These are phyloP conservation scores for Hippophae gyantsensis DNA, from an alignment of 306 rosid genomes.

Conservation along the genomic window DNA sequence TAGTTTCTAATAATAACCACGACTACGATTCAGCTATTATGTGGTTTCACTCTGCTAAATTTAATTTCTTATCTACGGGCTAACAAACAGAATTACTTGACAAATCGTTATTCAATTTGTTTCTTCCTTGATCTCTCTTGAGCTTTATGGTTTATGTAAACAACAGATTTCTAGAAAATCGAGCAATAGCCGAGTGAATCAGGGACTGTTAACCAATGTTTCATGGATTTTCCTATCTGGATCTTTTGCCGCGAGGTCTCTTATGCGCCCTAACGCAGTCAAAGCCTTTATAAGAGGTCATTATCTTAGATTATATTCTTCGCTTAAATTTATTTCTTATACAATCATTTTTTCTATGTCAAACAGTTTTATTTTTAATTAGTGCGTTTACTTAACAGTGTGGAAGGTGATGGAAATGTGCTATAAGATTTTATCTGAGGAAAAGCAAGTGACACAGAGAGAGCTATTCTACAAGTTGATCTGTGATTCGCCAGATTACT, in stretches of 20 bases:
- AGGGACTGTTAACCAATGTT: conserved; percentile 46
- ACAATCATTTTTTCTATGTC: conserved; percentile 1
- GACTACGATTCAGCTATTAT: not conserved
- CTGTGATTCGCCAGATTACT: conserved; percentile 58
- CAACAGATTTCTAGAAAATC: conserved; percentile 51
- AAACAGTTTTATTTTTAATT: conserved; percentile 6
- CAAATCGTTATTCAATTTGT: conserved; percentile 2
- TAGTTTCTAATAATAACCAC: not conserved
- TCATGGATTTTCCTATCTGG: conserved; percentile 59
- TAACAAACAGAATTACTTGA: conserved; percentile 4
- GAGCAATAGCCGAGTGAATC: conserved; percentile 54
- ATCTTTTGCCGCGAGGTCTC: conserved; percentile 56
- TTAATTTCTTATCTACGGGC: conserved; percentile 1
- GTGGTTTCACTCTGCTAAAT: not conserved
- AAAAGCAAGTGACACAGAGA: conserved; percentile 77
- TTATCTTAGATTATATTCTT: not conserved
- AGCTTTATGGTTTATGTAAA: not conserved
- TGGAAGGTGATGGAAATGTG: conserved; percentile 94
- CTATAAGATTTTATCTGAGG: conserved; percentile 61
- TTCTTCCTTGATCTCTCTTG: not conserved
- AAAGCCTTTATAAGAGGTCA: conserved; percentile 74
- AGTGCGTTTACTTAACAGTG: conserved; percentile 24
- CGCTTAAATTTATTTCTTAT: not conserved
- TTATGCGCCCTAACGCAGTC: conserved; percentile 56
- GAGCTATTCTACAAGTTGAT: conserved; percentile 83